A percentile compares a stretch with the other conserved stretches of the same genome.
Evolutionary conservation across 2,329 filamentous ascomycete species (phyloP).

Genomic region (Coccinonectria pachysandricola): DNA sequence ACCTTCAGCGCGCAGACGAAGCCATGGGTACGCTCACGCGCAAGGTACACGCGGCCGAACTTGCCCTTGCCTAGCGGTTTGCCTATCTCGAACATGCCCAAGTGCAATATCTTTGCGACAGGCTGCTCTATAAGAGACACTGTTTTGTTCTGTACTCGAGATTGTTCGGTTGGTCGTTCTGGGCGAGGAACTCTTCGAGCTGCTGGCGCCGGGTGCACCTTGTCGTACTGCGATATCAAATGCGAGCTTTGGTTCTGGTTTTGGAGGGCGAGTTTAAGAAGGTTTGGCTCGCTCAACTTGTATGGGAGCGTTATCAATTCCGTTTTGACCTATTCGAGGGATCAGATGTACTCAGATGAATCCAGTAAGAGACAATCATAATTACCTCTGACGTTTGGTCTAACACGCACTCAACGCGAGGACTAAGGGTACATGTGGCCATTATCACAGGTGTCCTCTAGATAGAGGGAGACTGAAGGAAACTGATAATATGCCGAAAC

Average conservation of each 20-base stretch:
- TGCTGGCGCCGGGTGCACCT: background rate
- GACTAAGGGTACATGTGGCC: background rate
- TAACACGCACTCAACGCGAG: background rate
- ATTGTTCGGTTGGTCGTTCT: background rate
- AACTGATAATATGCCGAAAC: too few species aligned
- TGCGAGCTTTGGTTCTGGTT: background rate
- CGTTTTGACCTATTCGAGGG: background rate
- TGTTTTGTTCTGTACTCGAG: background rate
- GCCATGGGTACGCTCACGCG: constrained; percentile 53
- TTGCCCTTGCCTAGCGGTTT: constrained; percentile 65
- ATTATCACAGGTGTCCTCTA: background rate
- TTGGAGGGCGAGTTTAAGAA: background rate
- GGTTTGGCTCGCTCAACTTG: background rate
- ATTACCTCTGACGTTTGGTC: background rate
- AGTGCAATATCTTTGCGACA: constrained; percentile 3
- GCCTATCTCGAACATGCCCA: constrained; percentile 66
- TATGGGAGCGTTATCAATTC: background rate
- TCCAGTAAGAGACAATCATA: background rate
- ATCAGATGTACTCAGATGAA: background rate
- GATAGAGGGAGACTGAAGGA: background rate
- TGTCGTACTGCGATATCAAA: background rate
- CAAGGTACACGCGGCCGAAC: constrained; percentile 63
- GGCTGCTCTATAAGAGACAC: constrained; percentile 1
- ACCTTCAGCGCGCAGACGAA: constrained; percentile 67
- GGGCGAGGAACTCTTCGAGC: background rate